Percentiles rank a stretch among this genome's conserved stretches.
Conservation (phyloP, 371 early-diverging fungal species). For the Mortierella sp. region DNA sequence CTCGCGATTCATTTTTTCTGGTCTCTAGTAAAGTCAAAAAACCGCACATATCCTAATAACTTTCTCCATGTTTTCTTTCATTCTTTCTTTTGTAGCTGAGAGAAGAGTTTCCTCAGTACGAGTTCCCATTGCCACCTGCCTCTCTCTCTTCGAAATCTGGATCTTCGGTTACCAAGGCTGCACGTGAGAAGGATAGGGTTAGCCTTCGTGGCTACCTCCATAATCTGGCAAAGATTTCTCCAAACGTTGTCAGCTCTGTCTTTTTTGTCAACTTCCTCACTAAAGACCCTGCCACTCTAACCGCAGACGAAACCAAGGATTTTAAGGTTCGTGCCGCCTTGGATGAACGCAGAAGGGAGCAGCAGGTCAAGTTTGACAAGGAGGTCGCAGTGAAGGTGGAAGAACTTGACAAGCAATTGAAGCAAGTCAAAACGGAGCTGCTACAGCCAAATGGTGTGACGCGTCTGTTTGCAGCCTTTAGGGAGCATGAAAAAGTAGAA, state of each 20-base stretch:
- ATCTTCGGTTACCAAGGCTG: slow-evolving; percentile 18
- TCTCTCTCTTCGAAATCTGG: slow-evolving; percentile 40
- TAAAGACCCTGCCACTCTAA: slow-evolving; percentile 60
- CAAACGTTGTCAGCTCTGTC: slow-evolving; percentile 56
- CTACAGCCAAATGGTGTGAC: slow-evolving; percentile 62
- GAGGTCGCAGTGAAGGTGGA: slow-evolving; percentile 67
- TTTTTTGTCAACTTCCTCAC: slow-evolving; percentile 63
- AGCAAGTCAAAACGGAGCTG: slow-evolving; percentile 65
- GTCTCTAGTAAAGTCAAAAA: background rate
- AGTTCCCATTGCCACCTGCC: slow-evolving; percentile 44
- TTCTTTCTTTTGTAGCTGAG: slow-evolving; percentile 19
- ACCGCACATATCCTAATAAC: too few relatives aligned
- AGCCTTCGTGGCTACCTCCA: slow-evolving; percentile 64
- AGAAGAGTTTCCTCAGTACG: slow-evolving; percentile 42
- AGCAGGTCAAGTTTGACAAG: slow-evolving; percentile 60
- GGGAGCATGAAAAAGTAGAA: slow-evolving; percentile 57
- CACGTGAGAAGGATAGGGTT: slow-evolving; percentile 70
- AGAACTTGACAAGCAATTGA: slow-evolving; percentile 64
- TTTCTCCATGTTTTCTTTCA: too few relatives aligned
- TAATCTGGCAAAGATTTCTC: slow-evolving; percentile 58
- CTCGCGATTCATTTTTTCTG: background rate
- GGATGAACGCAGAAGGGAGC: slow-evolving; percentile 62
- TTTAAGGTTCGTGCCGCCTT: slow-evolving; percentile 53
- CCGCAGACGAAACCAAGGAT: slow-evolving; percentile 61
- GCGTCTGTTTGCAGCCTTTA: slow-evolving; percentile 53